Conservation (phyloP, 768 basidiomycete species). For the Heimioporus sp. region DNA sequence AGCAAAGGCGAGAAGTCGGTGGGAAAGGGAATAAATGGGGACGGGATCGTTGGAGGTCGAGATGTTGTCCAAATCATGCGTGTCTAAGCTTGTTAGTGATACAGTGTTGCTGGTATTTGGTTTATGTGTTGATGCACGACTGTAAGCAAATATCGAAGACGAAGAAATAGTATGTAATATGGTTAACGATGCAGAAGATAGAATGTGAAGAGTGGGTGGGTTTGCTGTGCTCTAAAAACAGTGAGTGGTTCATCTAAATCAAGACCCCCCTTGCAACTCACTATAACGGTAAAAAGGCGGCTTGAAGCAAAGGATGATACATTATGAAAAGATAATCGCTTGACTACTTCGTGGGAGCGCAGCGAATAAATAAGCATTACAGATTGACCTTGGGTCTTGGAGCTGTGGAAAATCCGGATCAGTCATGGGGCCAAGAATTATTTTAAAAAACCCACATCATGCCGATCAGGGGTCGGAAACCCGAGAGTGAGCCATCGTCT, state of each 20-base stretch:
- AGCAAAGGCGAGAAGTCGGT: conserved; percentile 63
- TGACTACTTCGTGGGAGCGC: conserved; percentile 47
- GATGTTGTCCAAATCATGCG: conserved; percentile 16
- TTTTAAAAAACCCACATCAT: conserved; percentile 31
- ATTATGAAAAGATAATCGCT: conserved; percentile 43
- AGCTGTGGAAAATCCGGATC: conserved; percentile 16
- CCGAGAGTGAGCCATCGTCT: conserved; percentile 28
- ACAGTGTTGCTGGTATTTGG: conserved; percentile 37
- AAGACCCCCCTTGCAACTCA: conserved; percentile 32
- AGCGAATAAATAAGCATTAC: conserved; percentile 46
- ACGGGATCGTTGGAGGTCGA: conserved; percentile 24
- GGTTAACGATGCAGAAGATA: conserved; percentile 53
- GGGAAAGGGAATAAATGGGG: conserved; percentile 61
- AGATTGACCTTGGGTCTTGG: conserved; percentile 20
- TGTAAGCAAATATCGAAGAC: conserved; percentile 44
- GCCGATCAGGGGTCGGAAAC: conserved; percentile 35
- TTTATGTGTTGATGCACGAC: conserved; percentile 34
- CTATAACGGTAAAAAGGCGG: conserved; percentile 53
- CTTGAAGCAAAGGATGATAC: conserved; percentile 46
- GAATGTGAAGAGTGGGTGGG: conserved; percentile 53
- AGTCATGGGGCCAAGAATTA: neutral
- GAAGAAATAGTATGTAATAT: conserved; percentile 50
- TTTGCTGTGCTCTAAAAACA: conserved; percentile 51
- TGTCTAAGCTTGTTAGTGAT: conserved; percentile 38
- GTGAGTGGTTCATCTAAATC: neutral